Percentiles rank a stretch among this genome's conserved stretches.
Conservation (phyloP, 768 basidiomycete genomes). For the Serendipita sp. region DNA sequence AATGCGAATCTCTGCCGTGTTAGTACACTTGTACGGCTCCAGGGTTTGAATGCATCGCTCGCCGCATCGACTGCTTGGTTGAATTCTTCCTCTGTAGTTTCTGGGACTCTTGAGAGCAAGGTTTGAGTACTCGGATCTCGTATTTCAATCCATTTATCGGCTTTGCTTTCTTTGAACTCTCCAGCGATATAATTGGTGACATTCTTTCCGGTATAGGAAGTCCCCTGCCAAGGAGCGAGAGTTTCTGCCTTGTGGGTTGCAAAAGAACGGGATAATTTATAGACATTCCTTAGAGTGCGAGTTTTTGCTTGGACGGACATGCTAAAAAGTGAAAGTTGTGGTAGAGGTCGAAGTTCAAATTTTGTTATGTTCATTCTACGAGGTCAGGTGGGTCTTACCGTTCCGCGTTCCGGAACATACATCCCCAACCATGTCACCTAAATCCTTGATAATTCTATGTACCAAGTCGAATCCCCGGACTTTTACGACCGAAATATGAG, state of each 20-base stretch:
- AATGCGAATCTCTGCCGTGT: constrained; percentile 76
- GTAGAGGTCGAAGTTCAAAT: background rate
- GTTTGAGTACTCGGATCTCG: constrained; percentile 92
- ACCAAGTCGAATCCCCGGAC: too few relatives aligned
- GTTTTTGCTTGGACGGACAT: background rate
- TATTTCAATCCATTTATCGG: constrained; percentile 69
- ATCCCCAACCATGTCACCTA: background rate
- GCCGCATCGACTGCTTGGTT: constrained; percentile 70
- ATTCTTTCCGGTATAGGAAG: constrained; percentile 6
- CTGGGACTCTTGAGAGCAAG: constrained; percentile 73
- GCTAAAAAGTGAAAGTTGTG: background rate
- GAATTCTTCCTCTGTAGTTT: constrained; percentile 71
- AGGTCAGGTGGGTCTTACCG: background rate
- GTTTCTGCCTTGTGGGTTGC: background rate
- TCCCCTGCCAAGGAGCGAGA: background rate
- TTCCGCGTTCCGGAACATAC: background rate
- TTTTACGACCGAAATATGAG: background rate
- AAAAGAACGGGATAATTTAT: background rate
- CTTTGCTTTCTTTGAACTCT: constrained; percentile 69
- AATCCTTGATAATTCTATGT: too few relatives aligned
- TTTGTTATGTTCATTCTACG: background rate
- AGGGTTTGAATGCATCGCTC: constrained; percentile 69
- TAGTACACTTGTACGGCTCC: constrained; percentile 74
- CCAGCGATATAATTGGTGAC: constrained; percentile 65
- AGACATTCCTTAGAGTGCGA: background rate